A percentile compares a stretch with the other conserved stretches of the same genome.
Evolutionary conservation across 1,139 yeast species (phyloP).

Genomic region (Pichia kudriavzevii): DNA sequence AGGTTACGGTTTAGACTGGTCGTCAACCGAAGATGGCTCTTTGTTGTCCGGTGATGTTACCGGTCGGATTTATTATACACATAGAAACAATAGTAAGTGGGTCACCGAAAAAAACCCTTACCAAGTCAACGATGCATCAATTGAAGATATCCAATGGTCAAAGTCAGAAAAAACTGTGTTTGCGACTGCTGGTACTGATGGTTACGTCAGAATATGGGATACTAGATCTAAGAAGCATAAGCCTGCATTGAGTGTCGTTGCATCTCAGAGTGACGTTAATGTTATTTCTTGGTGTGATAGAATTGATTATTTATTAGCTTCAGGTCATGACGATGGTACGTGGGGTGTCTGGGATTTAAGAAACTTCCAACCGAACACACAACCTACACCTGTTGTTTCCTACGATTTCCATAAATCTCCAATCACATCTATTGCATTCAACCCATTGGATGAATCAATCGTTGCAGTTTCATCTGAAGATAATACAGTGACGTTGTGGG

Average conservation of each 20-base stretch:
- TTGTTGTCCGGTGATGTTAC: constrained; percentile 82
- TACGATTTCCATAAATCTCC: constrained; percentile 94
- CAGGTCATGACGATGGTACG: constrained; percentile 95
- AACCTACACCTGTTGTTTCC: constrained; percentile 67
- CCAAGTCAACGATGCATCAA: constrained; percentile 61
- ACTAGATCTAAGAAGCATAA: constrained; percentile 86
- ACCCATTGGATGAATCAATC: constrained; percentile 91
- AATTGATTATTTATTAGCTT: constrained; percentile 78
- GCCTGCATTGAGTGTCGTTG: constrained; percentile 81
- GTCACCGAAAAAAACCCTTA: constrained; percentile 80
- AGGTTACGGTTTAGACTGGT: constrained; percentile 98
- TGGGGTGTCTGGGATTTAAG: constrained; percentile 99
- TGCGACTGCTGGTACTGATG: constrained; percentile 90
- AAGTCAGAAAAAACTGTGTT: constrained; percentile 86
- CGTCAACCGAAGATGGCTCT: constrained; percentile 79
- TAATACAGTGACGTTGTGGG: constrained; percentile 96
- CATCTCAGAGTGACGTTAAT: constrained; percentile 81
- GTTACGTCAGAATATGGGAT: constrained; percentile 92
- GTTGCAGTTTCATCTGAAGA: constrained; percentile 95
- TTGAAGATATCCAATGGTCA: constrained; percentile 97
- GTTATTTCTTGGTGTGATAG: constrained; percentile 94
- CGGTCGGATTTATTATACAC: constrained; percentile 75
- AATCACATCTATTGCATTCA: constrained; percentile 86
- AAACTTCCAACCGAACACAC: constrained; percentile 52
- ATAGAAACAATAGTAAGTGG: constrained; percentile 76